Base-by-base conservation (phyloP, 2,329 filamentous ascomycete genomes). In the Colletotrichum aenigma region DNA sequence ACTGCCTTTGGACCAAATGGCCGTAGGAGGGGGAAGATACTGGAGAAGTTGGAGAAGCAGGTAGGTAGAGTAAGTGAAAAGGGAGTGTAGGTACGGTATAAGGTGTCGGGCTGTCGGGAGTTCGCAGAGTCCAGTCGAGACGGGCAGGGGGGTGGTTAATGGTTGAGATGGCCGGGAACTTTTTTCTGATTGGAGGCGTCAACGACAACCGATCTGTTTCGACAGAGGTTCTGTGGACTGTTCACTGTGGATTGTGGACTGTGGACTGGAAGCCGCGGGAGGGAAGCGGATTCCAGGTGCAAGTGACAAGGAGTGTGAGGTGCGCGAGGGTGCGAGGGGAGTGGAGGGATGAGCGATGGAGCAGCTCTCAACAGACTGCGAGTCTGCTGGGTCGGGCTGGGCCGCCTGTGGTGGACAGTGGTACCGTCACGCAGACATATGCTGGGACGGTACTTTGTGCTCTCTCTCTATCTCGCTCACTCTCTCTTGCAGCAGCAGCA, bases 351-450 rank as follows among this genome's bases (percentile, higher is more conserved):
- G 65, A 56, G 66, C 24, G 52, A 68, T 72, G 61, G 38, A 58
- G 58, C 61, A 43, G 68, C 30, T 65, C 73, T 73, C 73, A 75
- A 75, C 73, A 75, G 55, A 72, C 62, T 72, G 73, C 62, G 72
- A 62, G 64, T 67, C 62, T 75, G 73, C 69, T 75, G 72, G 72
- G 72, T 66, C 52, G 61, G 72, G 28, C 55, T 71, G 68, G 61
- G 61, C 68, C 72, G 68, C 38, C 43, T 24, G 61, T 75, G 28
- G 61, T 60, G 43, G 32, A 30, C 21, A 34, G 66, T 70, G 16
- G 64, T 66, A 66, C 36, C 15, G 15, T 18, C 64, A 24, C 26
- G 26, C 64, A 43, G 18, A 16, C 18, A 52, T 30, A 24, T 21
- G 36, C 24, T n/a, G 64, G n/a, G 43, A 52, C 9, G n/a, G 24